These are phyloP conservation scores for Tillandsia leiboldiana DNA, from an alignment of 176 grass and related monocot species.

Conservation along the genomic window DNA sequence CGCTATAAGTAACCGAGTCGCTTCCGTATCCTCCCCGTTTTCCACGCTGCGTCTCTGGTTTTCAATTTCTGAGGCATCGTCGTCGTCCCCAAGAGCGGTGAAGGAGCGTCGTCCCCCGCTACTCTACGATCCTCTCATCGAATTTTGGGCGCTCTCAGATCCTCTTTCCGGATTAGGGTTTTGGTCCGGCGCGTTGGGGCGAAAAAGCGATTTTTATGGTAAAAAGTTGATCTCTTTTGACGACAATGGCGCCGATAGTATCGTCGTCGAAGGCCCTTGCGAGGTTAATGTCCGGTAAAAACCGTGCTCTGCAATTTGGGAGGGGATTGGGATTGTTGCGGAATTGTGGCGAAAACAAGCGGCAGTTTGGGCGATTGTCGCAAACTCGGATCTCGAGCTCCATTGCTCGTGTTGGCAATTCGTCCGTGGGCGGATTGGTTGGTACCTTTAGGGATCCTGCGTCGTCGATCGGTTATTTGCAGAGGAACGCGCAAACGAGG, in stretches of 20 bases:
- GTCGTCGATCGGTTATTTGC: slow-evolving; percentile 14
- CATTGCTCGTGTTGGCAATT: slow-evolving; percentile 22
- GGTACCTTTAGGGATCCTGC: background rate
- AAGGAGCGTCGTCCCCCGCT: too few relatives aligned
- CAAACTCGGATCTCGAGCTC: slow-evolving; percentile 47
- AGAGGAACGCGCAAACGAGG: slow-evolving; percentile 36
- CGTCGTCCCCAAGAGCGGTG: too few relatives aligned
- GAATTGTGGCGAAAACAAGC: slow-evolving; percentile 16
- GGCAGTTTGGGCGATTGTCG: slow-evolving; percentile 30
- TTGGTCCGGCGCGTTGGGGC: too few relatives aligned
- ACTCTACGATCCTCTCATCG: too few relatives aligned
- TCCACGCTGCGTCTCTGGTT: too few relatives aligned
- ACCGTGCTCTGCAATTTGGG: slow-evolving; percentile 33
- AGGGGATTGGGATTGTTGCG: slow-evolving; percentile 31
- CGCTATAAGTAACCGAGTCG: too few relatives aligned
- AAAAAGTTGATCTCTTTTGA: background rate
- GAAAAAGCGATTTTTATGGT: slow-evolving; percentile 1
- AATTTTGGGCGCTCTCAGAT: too few relatives aligned
- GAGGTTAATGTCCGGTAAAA: slow-evolving; percentile 18
- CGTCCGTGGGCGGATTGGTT: slow-evolving; percentile 20
- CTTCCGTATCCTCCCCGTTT: too few relatives aligned
- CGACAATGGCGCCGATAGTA: slow-evolving; percentile 38
- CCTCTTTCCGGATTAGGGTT: too few relatives aligned
- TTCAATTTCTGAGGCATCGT: too few relatives aligned
- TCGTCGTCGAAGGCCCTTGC: slow-evolving; percentile 29